Evolutionary conservation across 768 basidiomycete species (phyloP), one percentile per base, ranked within the genome.

Genomic region (Auricularia sp.): DNA sequence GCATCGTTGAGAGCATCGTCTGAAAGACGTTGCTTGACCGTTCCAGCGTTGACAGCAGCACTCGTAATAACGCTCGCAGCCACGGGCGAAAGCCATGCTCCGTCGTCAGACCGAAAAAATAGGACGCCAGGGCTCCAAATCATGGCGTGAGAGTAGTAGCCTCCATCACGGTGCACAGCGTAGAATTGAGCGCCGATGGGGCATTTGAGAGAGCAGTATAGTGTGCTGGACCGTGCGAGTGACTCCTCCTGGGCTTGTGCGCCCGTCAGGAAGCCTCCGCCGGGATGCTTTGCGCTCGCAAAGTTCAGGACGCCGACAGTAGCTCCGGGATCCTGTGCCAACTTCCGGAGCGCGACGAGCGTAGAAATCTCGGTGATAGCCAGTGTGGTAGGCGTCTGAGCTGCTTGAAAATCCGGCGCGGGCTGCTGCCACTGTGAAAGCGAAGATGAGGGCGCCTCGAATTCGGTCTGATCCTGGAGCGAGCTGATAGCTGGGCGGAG

Each of bases 221-320:
- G 75, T 5, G 86, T 87, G 14, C 88, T 90, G 6, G 88, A 83
- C 44, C 90, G 84, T 11, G 90, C 88, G 68, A 92, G 81, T 39
- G 86, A 86, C 72, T 92, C 90, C 72, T 92, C 90, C 69, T 92
- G 90, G 1, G 90, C 90, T 65, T 85, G 83, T 0, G 87, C 83
- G 16, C 90, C 90, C 63, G 73, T 79, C 64, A 83, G 79, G 73
- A 92, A 91, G 5, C 90, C 90, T 3, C 90, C 89, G 1, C 90
- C 89, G 1, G 87, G 86, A 43, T 84, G 83, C 62, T 81, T 87
- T 3, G 90, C 88, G 0, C 86, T 87, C 1, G 89, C 89, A 69
- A 91, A 91, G 71, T 86, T 91, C 35, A 91, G 81, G 18, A 90
- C 74, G 21, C 87, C 88, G 14, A 89, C 56, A 18, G 29, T 10